These are phyloP conservation scores for Cercospora zeina DNA, from an alignment of 2,329 filamentous ascomycete genomes.

Conservation along the genomic window DNA sequence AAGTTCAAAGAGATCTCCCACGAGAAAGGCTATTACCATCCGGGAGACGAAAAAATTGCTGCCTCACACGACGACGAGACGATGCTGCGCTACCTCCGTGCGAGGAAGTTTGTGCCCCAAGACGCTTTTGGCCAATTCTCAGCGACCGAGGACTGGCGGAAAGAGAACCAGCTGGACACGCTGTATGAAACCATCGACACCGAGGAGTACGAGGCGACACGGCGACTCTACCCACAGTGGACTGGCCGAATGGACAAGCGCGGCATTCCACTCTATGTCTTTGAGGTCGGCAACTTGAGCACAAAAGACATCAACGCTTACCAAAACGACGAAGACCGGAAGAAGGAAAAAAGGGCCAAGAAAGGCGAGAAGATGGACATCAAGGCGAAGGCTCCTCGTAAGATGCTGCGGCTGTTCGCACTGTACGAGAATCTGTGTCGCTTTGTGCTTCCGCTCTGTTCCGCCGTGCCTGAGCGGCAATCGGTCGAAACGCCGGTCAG, in stretches of 20 bases:
- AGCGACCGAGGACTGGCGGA: constrained; percentile 84
- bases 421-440: constrained; percentile 90
- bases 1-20: constrained; percentile 70
- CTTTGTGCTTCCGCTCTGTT: constrained; percentile 83
- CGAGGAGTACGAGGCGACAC: constrained; percentile 77
- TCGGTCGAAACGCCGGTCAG: constrained; percentile 82
- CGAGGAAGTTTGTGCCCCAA: constrained; percentile 73
- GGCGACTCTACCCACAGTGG: constrained; percentile 88
- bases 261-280: constrained; percentile 90
- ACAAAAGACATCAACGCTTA: constrained; percentile 78
- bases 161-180: constrained; percentile 72
- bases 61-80: constrained; percentile 71
- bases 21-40: constrained; percentile 64
- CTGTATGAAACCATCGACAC: constrained; percentile 86
- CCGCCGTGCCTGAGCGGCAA: constrained; percentile 69
- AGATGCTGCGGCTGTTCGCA: constrained; percentile 82
- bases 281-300: constrained; percentile 80
- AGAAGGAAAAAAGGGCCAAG: constrained; percentile 43
- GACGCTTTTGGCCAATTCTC: constrained; percentile 83
- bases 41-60: constrained; percentile 41
- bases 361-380: constrained; percentile 41
- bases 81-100: constrained; percentile 79
- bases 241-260: constrained; percentile 85
- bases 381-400: constrained; percentile 67
- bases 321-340: constrained; percentile 64